Evolutionary conservation across 192 early-diverging fungal species (phyloP).

Genomic region (Rhizophagus clarus): DNA sequence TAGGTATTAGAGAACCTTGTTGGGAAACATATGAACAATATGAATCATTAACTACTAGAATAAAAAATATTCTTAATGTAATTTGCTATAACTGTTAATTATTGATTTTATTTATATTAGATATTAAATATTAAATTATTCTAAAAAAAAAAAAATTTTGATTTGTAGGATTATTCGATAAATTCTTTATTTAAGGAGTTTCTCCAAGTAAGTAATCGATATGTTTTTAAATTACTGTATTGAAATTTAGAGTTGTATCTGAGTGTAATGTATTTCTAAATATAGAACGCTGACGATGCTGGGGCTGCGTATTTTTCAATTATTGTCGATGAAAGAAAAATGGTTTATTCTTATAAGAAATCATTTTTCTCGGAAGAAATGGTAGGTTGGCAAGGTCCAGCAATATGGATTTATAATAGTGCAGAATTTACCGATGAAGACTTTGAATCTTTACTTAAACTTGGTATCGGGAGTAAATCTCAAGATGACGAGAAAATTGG

Average conservation of each 20-base stretch:
- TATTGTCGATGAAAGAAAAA: slow-evolving; percentile 19
- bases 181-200: background rate
- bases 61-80: background rate
- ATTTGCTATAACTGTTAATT: background rate
- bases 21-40: background rate
- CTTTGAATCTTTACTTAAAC: slow-evolving; percentile 18
- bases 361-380: slow-evolving; percentile 2
- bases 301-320: slow-evolving; percentile 19
- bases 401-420: slow-evolving; percentile 35
- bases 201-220: background rate
- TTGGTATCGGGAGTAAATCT: slow-evolving; percentile 29
- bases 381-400: slow-evolving; percentile 33
- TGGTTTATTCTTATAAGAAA: background rate
- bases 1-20: background rate
- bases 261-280: background rate
- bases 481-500: background rate
- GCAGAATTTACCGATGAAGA: slow-evolving; percentile 22
- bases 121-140: background rate
- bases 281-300: slow-evolving; percentile 32
- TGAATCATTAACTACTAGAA: background rate
- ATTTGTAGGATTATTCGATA: background rate
- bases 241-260: background rate
- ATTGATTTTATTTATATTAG: background rate
- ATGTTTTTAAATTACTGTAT: background rate
- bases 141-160: background rate